phyloP scores from a whole-genome alignment of 2,329 filamentous ascomycete genomes.

The Pseudogymnoascus sp. region DNA sequence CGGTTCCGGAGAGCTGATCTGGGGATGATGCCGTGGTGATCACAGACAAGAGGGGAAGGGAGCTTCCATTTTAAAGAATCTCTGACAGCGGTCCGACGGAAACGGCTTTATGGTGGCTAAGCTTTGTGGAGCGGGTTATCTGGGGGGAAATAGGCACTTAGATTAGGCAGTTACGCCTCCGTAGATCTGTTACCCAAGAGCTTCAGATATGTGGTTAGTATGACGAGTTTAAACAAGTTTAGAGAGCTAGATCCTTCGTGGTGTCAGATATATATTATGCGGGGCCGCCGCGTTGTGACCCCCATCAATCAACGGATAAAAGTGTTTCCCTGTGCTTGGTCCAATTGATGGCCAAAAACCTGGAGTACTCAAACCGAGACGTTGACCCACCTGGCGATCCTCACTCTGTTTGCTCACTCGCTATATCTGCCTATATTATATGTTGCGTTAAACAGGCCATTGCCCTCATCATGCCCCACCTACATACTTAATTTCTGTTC shows the following conservation, averaged over 20 bases:
- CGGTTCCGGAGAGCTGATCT: background rate
- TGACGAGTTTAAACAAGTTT: constrained; percentile 6
- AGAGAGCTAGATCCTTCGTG: background rate
- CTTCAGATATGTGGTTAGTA: background rate
- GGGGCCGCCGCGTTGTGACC: background rate
- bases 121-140: background rate
- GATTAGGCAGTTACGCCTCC: constrained; percentile 4
- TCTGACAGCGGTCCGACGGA: background rate
- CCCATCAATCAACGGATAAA: background rate
- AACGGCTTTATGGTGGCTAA: background rate
- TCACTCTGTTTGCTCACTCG: background rate
- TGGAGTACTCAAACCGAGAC: constrained; percentile 5
- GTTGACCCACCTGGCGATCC: background rate
- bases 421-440: background rate
- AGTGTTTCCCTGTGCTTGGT: background rate
- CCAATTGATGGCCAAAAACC: background rate
- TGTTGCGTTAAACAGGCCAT: background rate
- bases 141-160: background rate
- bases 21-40: background rate
- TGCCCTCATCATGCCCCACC: background rate
- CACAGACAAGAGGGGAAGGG: background rate
- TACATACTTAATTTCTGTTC: background rate
- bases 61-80: constrained; percentile 3
- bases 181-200: background rate
- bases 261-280: constrained; percentile 10